phyloP scores from a whole-genome alignment of 768 basidiomycete genomes.

The Thelephora ganbajun region DNA sequence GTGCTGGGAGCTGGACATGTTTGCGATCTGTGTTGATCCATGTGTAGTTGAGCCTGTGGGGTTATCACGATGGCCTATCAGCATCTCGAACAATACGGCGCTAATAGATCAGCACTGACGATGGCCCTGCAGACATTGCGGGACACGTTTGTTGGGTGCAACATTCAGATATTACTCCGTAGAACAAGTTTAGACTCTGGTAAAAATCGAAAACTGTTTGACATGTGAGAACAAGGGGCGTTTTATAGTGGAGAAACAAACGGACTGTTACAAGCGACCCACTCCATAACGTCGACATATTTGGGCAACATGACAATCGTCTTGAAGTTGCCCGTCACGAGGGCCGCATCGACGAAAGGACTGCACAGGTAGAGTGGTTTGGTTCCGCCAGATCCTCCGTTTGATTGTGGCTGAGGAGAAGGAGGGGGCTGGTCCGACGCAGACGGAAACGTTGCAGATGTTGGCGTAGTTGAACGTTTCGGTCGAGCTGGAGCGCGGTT shows the following conservation, averaged over 20 bases:
- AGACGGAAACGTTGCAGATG: conserved; percentile 43
- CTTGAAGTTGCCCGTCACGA: conserved; percentile 98
- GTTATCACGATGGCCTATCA: neutral
- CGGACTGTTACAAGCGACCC: conserved; percentile 91
- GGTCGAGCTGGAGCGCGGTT: conserved; percentile 51
- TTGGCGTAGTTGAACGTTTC: conserved; percentile 66
- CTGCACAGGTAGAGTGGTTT: conserved; percentile 85
- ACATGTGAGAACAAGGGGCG: neutral
- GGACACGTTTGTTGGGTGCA: conserved; percentile 87
- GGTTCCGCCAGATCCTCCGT: conserved; percentile 13
- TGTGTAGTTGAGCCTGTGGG: conserved; percentile 69
- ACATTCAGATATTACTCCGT: conserved; percentile 84
- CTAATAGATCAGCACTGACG: conserved; percentile 33
- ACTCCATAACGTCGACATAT: conserved; percentile 91
- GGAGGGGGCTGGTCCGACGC: conserved; percentile 25
- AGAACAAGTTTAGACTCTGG: conserved; percentile 93
- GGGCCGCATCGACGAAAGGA: conserved; percentile 87
- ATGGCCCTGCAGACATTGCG: conserved; percentile 79
- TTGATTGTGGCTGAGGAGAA: conserved; percentile 25
- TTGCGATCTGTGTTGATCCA: conserved; percentile 92
- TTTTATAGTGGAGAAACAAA: conserved; percentile 8
- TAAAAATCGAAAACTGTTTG: conserved; percentile 88
- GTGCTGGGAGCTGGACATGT: conserved; percentile 76
- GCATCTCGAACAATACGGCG: neutral
- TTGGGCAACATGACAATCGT: conserved; percentile 95